Percentiles rank a stretch among this genome's conserved stretches.
phyloP scores from a whole-genome alignment of 139 green algal species.

The Volvox africanus region DNA sequence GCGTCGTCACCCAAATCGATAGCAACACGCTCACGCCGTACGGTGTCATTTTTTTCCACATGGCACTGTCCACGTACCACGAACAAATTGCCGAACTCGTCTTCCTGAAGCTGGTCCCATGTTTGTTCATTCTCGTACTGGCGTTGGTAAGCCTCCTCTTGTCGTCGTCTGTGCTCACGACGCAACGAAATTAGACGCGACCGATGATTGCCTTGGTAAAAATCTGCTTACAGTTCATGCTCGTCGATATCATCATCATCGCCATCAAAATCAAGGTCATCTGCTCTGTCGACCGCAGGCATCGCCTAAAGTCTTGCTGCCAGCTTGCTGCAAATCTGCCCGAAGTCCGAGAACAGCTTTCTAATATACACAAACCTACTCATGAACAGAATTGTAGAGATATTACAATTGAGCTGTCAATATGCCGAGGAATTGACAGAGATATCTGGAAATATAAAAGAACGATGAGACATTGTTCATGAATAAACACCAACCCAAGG shows the following conservation, averaged over 20 bases:
- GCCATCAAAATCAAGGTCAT: slow-evolving; percentile 9
- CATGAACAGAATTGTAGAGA: too few relatives aligned
- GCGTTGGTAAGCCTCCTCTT: slow-evolving; percentile 76
- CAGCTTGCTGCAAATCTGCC: too few relatives aligned
- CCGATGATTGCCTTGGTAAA: neutral
- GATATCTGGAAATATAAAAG: too few relatives aligned
- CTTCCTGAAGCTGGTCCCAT: slow-evolving; percentile 90
- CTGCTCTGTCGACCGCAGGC: slow-evolving; percentile 12
- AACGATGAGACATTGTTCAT: too few relatives aligned
- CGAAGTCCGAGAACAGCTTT: too few relatives aligned
- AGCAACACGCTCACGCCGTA: too few relatives aligned
- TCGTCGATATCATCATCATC: slow-evolving; percentile 46
- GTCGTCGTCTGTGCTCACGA: slow-evolving; percentile 47
- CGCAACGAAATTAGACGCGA: neutral
- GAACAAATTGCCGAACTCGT: slow-evolving; percentile 86
- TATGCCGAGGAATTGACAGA: too few relatives aligned
- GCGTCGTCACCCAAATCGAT: neutral
- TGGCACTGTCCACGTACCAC: slow-evolving; percentile 63
- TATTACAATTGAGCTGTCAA: too few relatives aligned
- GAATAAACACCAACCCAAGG: too few relatives aligned
- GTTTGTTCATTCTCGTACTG: slow-evolving; percentile 89
- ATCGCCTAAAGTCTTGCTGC: neutral
- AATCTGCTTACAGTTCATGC: slow-evolving; percentile 25
- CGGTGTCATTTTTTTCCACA: too few relatives aligned
- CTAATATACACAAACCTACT: too few relatives aligned